phyloP scores from a whole-genome alignment of 163 green algal genomes.

The Prototheca wickerhamii region DNA sequence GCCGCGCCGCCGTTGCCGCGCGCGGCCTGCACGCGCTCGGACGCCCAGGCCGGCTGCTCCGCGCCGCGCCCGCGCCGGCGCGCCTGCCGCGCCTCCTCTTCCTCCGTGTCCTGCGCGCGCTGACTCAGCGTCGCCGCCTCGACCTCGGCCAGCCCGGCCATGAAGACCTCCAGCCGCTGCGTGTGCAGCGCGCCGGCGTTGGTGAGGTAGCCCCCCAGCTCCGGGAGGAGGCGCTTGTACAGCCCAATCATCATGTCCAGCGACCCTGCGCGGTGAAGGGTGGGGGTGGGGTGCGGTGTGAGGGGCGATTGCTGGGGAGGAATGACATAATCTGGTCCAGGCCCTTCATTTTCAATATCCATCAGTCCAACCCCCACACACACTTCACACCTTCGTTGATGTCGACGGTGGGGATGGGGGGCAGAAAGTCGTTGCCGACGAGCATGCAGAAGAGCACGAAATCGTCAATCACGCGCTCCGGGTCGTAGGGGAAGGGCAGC shows the following conservation, averaged over 20 bases:
- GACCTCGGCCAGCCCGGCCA: constrained; percentile 43
- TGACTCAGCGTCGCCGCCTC: constrained; percentile 60
- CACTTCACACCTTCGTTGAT: constrained; percentile 70
- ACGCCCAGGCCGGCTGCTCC: constrained; percentile 8
- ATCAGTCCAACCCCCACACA: background rate
- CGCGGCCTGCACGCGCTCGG: constrained; percentile 6
- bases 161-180: constrained; percentile 45
- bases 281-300: too few species aligned
- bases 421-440: constrained; percentile 93
- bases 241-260: constrained; percentile 77
- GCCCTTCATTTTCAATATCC: background rate
- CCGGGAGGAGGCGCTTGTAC: constrained; percentile 78
- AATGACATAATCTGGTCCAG: background rate
- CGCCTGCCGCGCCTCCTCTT: constrained; percentile 48
- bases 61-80: constrained; percentile 24
- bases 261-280: constrained; percentile 13
- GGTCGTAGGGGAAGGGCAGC: constrained; percentile 59
- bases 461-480: constrained; percentile 88
- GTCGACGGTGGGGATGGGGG: constrained; percentile 77
- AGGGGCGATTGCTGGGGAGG: background rate
- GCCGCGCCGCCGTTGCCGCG: background rate
- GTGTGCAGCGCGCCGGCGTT: constrained; percentile 57
- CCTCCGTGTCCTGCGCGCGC: constrained; percentile 32
- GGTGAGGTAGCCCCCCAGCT: constrained; percentile 75
- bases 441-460: constrained; percentile 95